Evolutionary conservation across 1,139 yeast species (phyloP), one percentile per base, ranked within the genome.

Genomic region (Lodderomyces theae): DNA sequence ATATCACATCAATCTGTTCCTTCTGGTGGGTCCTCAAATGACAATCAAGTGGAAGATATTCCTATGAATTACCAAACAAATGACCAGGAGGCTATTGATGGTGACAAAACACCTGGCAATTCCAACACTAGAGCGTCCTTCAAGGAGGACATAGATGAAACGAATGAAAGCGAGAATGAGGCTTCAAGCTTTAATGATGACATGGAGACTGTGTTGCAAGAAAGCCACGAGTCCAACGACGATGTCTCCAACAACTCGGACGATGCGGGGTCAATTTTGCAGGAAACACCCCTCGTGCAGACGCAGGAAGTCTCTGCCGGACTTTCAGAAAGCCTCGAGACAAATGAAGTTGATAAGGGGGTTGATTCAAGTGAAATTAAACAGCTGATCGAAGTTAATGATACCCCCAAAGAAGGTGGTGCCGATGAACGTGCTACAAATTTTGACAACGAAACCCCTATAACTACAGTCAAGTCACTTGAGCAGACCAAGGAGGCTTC

Each of bases 31-130:
- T 15, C 18, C 5, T 15, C 31, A 28, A 13, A 28, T 3, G 18
- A 5, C 12, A 4, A 11, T 17, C 11, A 21, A 21, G 35, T 10
- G 15, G 29, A 22, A 15, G 13, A 33, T 9, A 28, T n/a, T 3
- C 18, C 17, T 2, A 31, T 36, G 18, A 40, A 40, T 12, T 26
- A 36, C 4, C 38, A 32, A 37, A 12, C 26, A 6, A 22, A 15
- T 21, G 43, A 37, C 21, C 31, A 18, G 9, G 23, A 35, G n/a
- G 39, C 45, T 18, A 52, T 43, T 5, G 72, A 66, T 45, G 71
- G 68, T 1, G 71, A 65, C 26, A 61, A 54, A 35, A 66, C 72
- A 1, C 71, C 71, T 2, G 69, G 67, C 2, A 65, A 61, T 35
- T 54, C 66, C 0, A 59, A 58, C 18, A 60, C 66, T 1, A 64